These are phyloP conservation scores for Eremomyces bilateralis DNA, from an alignment of 495 filamentous ascomycete species.

Conservation along the genomic window DNA sequence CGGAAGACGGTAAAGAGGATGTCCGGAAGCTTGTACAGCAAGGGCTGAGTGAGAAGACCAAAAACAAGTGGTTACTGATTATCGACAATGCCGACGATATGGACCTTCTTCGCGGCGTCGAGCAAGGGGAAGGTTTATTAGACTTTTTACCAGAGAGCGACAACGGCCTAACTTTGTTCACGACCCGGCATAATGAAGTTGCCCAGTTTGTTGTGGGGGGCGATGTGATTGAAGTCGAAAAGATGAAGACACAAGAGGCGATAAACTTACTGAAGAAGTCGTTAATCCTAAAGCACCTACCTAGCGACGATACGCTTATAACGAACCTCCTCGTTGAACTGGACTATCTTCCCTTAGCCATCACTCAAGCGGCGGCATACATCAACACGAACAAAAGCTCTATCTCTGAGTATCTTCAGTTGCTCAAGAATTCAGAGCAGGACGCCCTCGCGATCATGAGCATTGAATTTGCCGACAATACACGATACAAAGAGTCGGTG, in stretches of 20 bases:
- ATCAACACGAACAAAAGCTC: slow-evolving; percentile 9
- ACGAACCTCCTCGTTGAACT: slow-evolving; percentile 8
- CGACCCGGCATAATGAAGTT: slow-evolving; percentile 9
- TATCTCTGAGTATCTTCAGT: slow-evolving; percentile 10
- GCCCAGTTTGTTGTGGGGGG: slow-evolving; percentile 6
- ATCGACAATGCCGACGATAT: slow-evolving; percentile 14
- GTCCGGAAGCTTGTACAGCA: slow-evolving; percentile 6
- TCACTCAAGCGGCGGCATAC: slow-evolving; percentile 15
- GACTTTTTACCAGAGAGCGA: slow-evolving; percentile 11
- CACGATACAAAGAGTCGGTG: slow-evolving; percentile 5
- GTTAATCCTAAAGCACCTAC: slow-evolving; percentile 5
- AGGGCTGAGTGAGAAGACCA: slow-evolving; percentile 2
- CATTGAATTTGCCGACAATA: slow-evolving; percentile 11
- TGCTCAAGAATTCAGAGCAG: slow-evolving; percentile 10
- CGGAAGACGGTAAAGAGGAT: slow-evolving; percentile 3
- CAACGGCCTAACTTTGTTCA: slow-evolving; percentile 10
- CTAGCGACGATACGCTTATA: slow-evolving; percentile 4
- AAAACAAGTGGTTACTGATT: slow-evolving; percentile 7
- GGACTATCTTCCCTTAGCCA: slow-evolving; percentile 12
- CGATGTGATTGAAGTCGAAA: slow-evolving; percentile 9
- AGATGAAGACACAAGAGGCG: slow-evolving; percentile 11
- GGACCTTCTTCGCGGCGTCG: slow-evolving; percentile 7
- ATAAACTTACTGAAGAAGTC: slow-evolving; percentile 6
- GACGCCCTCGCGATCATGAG: slow-evolving; percentile 12
- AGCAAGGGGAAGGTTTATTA: slow-evolving; percentile 5